A percentile compares a stretch with the other conserved stretches of the same genome.
phyloP scores from a whole-genome alignment of 352 stramenopile species.

The Globisporangium nodosum region DNA sequence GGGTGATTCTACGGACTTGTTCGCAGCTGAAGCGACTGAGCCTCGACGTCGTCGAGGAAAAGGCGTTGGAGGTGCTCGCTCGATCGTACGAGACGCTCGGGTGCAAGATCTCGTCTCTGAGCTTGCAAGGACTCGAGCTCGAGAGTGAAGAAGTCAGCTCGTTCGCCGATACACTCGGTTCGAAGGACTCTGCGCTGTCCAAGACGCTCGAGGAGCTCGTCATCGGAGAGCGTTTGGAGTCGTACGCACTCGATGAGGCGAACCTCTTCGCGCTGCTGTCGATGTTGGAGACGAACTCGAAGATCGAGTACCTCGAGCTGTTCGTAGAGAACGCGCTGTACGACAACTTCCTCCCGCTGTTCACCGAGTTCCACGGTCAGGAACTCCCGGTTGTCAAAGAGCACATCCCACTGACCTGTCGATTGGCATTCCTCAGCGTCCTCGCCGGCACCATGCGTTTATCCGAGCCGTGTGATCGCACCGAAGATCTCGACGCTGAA shows the following conservation, averaged over 20 bases:
- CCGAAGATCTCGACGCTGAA: not conserved
- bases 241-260: slow-evolving; percentile 18
- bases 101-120: slow-evolving; percentile 9
- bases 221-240: slow-evolving; percentile 14
- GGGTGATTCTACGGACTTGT: slow-evolving; percentile 1
- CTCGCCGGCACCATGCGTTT: not conserved
- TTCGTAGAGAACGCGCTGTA: slow-evolving; percentile 12
- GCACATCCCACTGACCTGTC: slow-evolving; percentile 6
- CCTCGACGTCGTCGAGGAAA: slow-evolving; percentile 8
- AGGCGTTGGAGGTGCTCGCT: slow-evolving; percentile 3
- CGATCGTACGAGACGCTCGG: slow-evolving; percentile 1
- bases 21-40: slow-evolving; percentile 3
- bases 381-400: slow-evolving; percentile 5
- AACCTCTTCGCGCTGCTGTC: slow-evolving; percentile 12
- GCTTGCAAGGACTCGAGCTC: slow-evolving; percentile 12
- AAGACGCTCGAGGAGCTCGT: slow-evolving; percentile 9
- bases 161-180: slow-evolving; percentile 6
- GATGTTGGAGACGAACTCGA: slow-evolving; percentile 12
- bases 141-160: slow-evolving; percentile 10
- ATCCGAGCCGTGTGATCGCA: not conserved
- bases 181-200: not conserved
- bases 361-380: slow-evolving; percentile 14
- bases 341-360: slow-evolving; percentile 14
- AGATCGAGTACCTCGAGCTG: slow-evolving; percentile 10
- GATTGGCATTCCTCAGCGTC: slow-evolving; percentile 12